Evolutionary conservation across 2,329 filamentous ascomycete species (phyloP).

Genomic region (Diaporthe citriasiana): DNA sequence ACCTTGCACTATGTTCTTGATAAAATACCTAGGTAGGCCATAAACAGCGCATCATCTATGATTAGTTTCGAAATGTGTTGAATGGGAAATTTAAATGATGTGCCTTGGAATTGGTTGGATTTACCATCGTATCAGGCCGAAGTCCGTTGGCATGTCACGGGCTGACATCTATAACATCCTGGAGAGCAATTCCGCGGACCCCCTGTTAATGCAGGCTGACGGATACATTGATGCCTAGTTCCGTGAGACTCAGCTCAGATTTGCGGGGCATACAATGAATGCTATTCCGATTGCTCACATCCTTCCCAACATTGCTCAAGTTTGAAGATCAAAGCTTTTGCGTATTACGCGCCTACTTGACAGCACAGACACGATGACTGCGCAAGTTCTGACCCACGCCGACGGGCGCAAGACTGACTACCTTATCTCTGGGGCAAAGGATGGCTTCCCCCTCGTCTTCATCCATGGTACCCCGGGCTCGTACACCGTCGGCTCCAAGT

Average conservation of each 20-base stretch:
- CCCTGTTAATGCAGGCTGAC: background rate
- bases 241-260: constrained; percentile 12
- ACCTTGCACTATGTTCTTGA: too few relatives aligned
- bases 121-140: background rate
- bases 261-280: background rate
- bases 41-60: too few relatives aligned
- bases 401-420: constrained; percentile 41
- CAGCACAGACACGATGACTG: constrained; percentile 10
- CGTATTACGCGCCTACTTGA: background rate
- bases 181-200: background rate
- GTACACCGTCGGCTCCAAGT: constrained; percentile 18
- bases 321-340: background rate
- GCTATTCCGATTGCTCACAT: background rate
- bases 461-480: constrained; percentile 40
- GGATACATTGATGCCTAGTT: background rate
- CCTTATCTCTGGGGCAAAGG: constrained; percentile 33
- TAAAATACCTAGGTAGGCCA: too few relatives aligned
- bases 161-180: background rate
- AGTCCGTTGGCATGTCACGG: background rate
- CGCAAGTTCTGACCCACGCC: constrained; percentile 27
- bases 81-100: too few relatives aligned
- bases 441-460: constrained; percentile 34
- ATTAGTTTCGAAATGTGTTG: background rate
- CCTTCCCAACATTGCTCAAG: background rate
- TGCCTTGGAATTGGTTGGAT: background rate